Base-by-base conservation (phyloP, 805 yeast genomes). In the Tetrapisispora namnaoensis region DNA sequence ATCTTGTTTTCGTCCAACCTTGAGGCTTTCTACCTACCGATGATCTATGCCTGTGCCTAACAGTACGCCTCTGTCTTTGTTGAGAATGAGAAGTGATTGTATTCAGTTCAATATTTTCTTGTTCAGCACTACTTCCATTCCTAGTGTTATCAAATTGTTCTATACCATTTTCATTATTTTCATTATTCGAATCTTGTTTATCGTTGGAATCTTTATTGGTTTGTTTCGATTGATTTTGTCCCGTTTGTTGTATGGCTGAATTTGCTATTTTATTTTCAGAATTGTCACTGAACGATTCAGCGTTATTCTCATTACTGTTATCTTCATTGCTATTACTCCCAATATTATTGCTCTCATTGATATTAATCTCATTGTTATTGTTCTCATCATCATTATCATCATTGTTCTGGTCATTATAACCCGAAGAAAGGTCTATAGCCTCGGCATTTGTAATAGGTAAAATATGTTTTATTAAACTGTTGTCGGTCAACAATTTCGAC, bases 401-500 rank as follows among this genome's bases (percentile, higher is more conserved):
- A 7, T 35, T 36, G n/a, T 27, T 21, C 28, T 24, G 28, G 4
- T 24, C 28, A 24, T 24, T 8, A 24, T 6, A 8, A 24, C 28
- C 28, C 4, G 28, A 24, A 24, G 28, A 24, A 6, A 6, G 28
- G 4, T 32, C 35, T 22, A 28, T 14, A 18, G 32, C 18, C 20
- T 41, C 44, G 18, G 27, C 16, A 32, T 17, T 36, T 21, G 46
- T n/a, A 9, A 43, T 41, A n/a, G 47, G 51, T 30, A 43, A 28
- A 24, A 21, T 37, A 38, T 36, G 35, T n/a, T 36, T 37, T 13
- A n/a, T 40, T 4, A 37, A 16, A n/a, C 44, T 46, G n/a, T 52
- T 37, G 36, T 49, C 51, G 11, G 49, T 46, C 52, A 57, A 53
- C 22, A 48, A 37, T 38, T 56, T 53, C 3, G 57, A 48, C 18